Conservation (phyloP, 768 basidiomycete species). For the Lentinula guzmanii region DNA sequence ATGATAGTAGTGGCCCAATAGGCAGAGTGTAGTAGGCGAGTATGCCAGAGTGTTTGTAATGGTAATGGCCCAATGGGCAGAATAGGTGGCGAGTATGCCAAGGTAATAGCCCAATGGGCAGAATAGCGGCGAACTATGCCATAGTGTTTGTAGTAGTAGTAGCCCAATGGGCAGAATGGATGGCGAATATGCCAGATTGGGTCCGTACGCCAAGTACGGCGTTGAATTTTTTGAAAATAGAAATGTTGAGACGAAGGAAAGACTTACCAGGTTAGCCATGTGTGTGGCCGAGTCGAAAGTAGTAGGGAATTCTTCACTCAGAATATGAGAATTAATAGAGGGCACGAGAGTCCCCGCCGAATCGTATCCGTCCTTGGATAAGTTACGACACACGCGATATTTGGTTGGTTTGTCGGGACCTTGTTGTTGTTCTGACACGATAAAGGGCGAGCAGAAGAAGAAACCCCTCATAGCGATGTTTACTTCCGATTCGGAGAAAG, state of each 20-base stretch:
- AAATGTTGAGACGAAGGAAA: not conserved
- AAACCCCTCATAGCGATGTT: conserved; percentile 10
- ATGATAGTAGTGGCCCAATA: no score
- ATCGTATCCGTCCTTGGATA: conserved; percentile 10
- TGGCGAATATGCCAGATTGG: no score
- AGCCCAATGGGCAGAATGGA: no score
- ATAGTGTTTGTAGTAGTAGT: no score
- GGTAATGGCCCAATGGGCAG: no score
- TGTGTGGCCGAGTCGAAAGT: conserved; percentile 7
- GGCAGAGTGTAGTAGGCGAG: no score
- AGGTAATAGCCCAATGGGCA: no score
- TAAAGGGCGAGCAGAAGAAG: conserved; percentile 15
- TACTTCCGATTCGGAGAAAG: conserved; percentile 7
- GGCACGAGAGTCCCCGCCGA: not conserved
- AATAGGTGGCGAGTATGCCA: no score
- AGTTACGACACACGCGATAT: conserved; percentile 11
- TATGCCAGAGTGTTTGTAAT: no score
- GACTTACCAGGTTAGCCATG: conserved; percentile 11
- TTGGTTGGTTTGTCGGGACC: conserved; percentile 11
- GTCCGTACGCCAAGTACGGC: no score
- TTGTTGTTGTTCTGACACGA: conserved; percentile 9
- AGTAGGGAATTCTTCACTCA: conserved; percentile 13
- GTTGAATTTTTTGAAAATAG: no score
- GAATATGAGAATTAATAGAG: conserved; percentile 10
- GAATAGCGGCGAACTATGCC: no score